Percentiles rank a stretch among this genome's conserved stretches.
Conservation (phyloP, 139 green algal genomes). For the Picochlorum sp. region DNA sequence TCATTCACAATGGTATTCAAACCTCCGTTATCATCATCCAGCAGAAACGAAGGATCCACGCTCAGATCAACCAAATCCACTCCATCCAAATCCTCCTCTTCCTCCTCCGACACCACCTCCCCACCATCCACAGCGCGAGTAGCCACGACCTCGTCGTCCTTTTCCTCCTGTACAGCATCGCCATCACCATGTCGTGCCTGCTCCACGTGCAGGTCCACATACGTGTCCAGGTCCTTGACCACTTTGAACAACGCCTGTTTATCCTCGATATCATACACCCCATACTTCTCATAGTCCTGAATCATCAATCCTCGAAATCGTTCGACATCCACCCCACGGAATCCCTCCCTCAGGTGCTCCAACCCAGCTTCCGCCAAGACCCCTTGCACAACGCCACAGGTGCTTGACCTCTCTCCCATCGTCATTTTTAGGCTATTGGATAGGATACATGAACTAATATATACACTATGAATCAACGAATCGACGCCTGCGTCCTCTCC, state of each 20-base stretch:
- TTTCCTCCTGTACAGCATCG: neutral
- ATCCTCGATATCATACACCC: slow-evolving; percentile 59
- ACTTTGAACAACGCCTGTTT: slow-evolving; percentile 69
- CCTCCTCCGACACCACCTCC: slow-evolving; percentile 9
- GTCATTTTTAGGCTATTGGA: too few relatives aligned
- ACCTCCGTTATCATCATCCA: neutral
- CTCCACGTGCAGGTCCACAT: neutral
- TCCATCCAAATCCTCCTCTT: slow-evolving; percentile 73
- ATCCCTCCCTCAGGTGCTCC: neutral
- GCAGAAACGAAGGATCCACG: neutral
- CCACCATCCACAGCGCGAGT: neutral
- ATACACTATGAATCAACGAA: too few relatives aligned
- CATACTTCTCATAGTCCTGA: slow-evolving; percentile 57
- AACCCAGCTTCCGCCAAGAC: slow-evolving; percentile 5
- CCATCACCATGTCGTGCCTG: neutral
- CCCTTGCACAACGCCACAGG: neutral
- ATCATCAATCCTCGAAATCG: neutral
- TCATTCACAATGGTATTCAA: too few relatives aligned
- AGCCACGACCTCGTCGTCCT: neutral
- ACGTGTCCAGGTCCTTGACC: slow-evolving; percentile 39
- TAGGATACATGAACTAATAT: too few relatives aligned
- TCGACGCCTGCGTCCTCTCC: too few relatives aligned
- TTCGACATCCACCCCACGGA: neutral
- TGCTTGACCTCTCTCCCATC: neutral
- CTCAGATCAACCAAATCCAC: slow-evolving; percentile 50